These are phyloP conservation scores for Tulasnella sp. DNA, from an alignment of 768 basidiomycete species.

Conservation along the genomic window DNA sequence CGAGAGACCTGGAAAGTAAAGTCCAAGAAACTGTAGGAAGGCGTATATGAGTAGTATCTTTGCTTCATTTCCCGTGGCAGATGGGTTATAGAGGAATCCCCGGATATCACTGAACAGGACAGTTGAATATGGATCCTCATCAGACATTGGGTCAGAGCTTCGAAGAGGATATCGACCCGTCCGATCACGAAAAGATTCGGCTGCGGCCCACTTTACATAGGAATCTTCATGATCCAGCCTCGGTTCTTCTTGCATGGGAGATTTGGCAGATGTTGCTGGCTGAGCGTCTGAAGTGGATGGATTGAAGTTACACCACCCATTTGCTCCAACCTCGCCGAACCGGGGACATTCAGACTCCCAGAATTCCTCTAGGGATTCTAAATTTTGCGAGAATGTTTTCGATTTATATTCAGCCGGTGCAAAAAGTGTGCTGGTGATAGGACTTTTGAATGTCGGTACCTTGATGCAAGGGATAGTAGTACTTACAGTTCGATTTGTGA, in stretches of 20 bases:
- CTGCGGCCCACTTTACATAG: slow-evolving; percentile 50
- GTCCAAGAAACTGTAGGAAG: slow-evolving; percentile 59
- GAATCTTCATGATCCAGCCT: slow-evolving; percentile 42
- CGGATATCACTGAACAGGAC: slow-evolving; percentile 65
- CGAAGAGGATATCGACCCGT: slow-evolving; percentile 37
- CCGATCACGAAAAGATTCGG: slow-evolving; percentile 41
- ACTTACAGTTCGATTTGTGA: slow-evolving; percentile 72
- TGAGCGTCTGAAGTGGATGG: not conserved
- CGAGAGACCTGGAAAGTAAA: slow-evolving; percentile 56
- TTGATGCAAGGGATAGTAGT: not conserved
- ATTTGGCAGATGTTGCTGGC: not conserved
- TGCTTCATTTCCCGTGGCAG: slow-evolving; percentile 23
- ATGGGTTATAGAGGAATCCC: slow-evolving; percentile 34
- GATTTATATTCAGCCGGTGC: slow-evolving; percentile 35
- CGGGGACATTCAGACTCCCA: slow-evolving; percentile 77
- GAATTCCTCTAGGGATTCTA: slow-evolving; percentile 59
- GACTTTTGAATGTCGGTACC: not conserved
- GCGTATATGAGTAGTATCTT: slow-evolving; percentile 48
- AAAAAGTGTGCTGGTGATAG: slow-evolving; percentile 40
- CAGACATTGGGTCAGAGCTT: slow-evolving; percentile 39
- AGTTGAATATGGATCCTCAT: slow-evolving; percentile 55
- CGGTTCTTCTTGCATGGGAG: not conserved
- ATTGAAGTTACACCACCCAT: slow-evolving; percentile 42
- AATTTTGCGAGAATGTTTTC: slow-evolving; percentile 34
- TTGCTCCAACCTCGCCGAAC: slow-evolving; percentile 50